Evolutionary conservation across 139 green algal genomes (phyloP), one percentile per base, ranked within the genome.

Genomic region (Marvania coccoides): DNA sequence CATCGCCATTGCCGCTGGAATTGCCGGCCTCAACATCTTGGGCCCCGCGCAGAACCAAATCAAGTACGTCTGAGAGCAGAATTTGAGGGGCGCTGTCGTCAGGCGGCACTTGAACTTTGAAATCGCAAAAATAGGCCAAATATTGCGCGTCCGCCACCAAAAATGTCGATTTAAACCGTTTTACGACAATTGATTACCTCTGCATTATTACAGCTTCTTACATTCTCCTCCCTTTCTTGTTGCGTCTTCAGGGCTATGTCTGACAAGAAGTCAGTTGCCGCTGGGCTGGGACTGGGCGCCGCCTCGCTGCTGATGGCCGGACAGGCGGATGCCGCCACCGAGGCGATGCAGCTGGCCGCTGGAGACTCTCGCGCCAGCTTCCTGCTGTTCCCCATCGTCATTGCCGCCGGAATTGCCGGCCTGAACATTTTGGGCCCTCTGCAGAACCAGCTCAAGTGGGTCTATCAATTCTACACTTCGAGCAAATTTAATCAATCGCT

Each of bases 311-410:
- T 81, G 26, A 48, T 57, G 8, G 70, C 78, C 7, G 30, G 77
- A 53, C 61, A 77, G 47, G 81, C 84, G 7, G 60, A 87, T 28
- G 87, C 87, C n/a, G 83, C 84, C 2, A 77, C 74, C 39, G 85
- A 96, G 76, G 42, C 95, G 13, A 72, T 76, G 3, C 63, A 84
- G 39, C 53, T 95, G 23, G 90, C 88, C 30, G 70, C 34, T 47
- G 70, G 61, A 42, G 60, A 72, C 46, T 47, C 61, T 47, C 71
- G 71, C 42, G 28, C 67, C 13, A 46, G 71, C 33, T 31, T 45
- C 6, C 53, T 78, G 19, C 10, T 54, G 1, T 35, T 73, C 34
- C 71, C 70, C 35, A 28, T 71, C 3, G 15, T 59, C 12, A 58
- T 61, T 36, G 70, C 58, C 8, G 23, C 70, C 29, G 70, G 61